Evolutionary conservation across 768 basidiomycete genomes (phyloP).

Genomic region (Pleurotus giganteus): DNA sequence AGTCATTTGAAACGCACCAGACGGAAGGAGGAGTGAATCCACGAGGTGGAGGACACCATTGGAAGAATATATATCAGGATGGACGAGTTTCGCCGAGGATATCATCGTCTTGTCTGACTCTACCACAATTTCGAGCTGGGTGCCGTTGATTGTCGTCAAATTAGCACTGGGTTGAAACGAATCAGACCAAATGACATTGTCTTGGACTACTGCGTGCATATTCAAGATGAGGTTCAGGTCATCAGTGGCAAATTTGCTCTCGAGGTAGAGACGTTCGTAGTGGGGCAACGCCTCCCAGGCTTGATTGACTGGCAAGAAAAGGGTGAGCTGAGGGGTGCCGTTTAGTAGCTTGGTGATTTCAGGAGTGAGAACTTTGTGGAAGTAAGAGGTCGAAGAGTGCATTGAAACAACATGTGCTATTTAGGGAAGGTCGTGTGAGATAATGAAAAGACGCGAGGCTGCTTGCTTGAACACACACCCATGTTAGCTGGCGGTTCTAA

Average conservation of each 20-base stretch:
- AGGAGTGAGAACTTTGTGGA: conserved; percentile 67
- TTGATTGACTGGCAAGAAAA: conserved; percentile 84
- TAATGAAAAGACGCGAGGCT: conserved; percentile 4
- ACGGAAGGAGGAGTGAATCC: conserved; percentile 77
- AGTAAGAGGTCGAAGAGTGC: conserved; percentile 66
- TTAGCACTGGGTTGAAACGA: conserved; percentile 51
- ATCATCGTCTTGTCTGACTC: conserved; percentile 52
- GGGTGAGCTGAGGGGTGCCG: conserved; percentile 68
- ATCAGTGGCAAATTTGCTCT: conserved; percentile 81
- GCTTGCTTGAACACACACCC: conserved; percentile 43
- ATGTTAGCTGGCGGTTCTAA: conserved; percentile 74
- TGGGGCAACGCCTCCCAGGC: conserved; percentile 80
- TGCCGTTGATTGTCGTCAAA: conserved; percentile 66
- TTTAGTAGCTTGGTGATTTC: conserved; percentile 59
- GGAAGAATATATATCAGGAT: conserved; percentile 87
- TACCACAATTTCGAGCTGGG: conserved; percentile 58
- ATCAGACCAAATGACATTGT: conserved; percentile 65
- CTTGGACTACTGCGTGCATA: conserved; percentile 66
- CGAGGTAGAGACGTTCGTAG: conserved; percentile 83
- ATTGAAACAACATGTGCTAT: conserved; percentile 60
- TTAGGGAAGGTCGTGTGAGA: conserved; percentile 11
- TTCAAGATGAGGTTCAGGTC: conserved; percentile 78
- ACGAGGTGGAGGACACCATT: conserved; percentile 95
- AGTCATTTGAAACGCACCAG: conserved; percentile 73
- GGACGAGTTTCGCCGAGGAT: conserved; percentile 56